phyloP scores from a whole-genome alignment of 2,329 filamentous ascomycete genomes.

The Paraphoma sp. region DNA sequence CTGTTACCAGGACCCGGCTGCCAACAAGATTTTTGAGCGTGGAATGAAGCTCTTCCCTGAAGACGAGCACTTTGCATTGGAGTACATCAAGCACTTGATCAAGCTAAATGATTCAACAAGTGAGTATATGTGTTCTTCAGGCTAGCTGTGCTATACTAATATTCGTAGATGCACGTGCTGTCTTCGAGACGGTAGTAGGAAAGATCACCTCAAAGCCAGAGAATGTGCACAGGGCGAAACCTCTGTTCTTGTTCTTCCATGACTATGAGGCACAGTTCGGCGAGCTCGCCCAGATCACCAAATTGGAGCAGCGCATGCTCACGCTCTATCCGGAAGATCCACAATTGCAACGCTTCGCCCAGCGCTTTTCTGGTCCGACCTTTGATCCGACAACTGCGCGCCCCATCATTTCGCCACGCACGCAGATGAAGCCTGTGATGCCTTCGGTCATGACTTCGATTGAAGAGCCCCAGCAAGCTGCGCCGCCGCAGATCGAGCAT shows the following conservation, averaged over 20 bases:
- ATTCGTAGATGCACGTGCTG: slow-evolving; percentile 80
- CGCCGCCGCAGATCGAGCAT: slow-evolving; percentile 26
- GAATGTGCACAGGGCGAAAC: slow-evolving; percentile 75
- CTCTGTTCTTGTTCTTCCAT: slow-evolving; percentile 90
- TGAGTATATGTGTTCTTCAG: slow-evolving; percentile 58
- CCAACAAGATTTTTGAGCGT: slow-evolving; percentile 94
- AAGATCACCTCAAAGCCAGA: slow-evolving; percentile 80
- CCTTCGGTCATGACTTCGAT: slow-evolving; percentile 35
- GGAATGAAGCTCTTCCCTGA: slow-evolving; percentile 93
- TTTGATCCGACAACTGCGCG: slow-evolving; percentile 86
- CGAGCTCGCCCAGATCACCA: slow-evolving; percentile 87
- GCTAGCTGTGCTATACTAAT: slow-evolving; percentile 11
- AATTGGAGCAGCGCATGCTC: slow-evolving; percentile 89
- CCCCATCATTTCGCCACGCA: slow-evolving; percentile 79
- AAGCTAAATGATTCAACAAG: slow-evolving; percentile 92
- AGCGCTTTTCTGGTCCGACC: slow-evolving; percentile 69
- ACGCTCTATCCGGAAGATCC: slow-evolving; percentile 93
- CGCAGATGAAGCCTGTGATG: slow-evolving; percentile 69
- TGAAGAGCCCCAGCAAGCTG: slow-evolving; percentile 32
- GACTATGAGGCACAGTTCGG: slow-evolving; percentile 95
- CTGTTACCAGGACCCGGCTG: slow-evolving; percentile 92
- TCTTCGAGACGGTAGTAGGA: slow-evolving; percentile 93
- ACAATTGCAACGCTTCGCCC: slow-evolving; percentile 74
- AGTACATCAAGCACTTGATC: slow-evolving; percentile 95
- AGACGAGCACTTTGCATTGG: slow-evolving; percentile 90